Base-by-base conservation (phyloP, 192 early-diverging fungal genomes). In the Coemansia sp. region DNA sequence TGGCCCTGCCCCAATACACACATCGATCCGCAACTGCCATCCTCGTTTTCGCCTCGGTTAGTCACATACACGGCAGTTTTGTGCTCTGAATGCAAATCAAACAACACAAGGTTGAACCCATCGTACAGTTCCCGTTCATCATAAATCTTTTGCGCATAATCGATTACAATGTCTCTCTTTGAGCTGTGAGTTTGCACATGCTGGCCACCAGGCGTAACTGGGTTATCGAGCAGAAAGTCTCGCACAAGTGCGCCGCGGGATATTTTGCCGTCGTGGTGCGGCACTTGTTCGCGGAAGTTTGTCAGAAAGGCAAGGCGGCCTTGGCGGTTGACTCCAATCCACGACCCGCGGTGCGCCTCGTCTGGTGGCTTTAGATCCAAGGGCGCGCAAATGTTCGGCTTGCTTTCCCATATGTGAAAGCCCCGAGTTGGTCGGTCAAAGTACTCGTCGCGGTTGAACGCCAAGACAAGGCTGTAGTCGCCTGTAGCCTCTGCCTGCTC, bases 401-500 rank as follows among this genome's bases (percentile, higher is more conserved):
- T 4, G 10, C 11, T 15, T 9, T 47, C 2, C 78, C 78, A 81
- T 47, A 43, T 43, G 35, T 81, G 78, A 55, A 75, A 71, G 0
- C 62, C 66, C 11, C 23, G 27, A 1, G 78, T 81, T 4, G 78
- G 72, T 5, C 78, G 72, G 3, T 56, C 58, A 27, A 75, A 72
- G 51, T 47, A 73, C 57, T 75, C 78, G 49, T 81, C 78, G 0
- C 78, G 68, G 63, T 81, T 81, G 59, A 81, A 81, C 1, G 65
- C 62, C 49, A 81, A 45, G 0, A 75, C 65, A 0, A 79, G 48
- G 51, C 32, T 43, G 49, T 68, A 62, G 15, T 19, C 61, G 10
- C 45, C 35, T 7, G 32, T 21, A 6, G 7, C 22, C 19, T 39
- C 10, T 11, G 17, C 45, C 22, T 51, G 8, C 29, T 59, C 11